Evolutionary conservation across 306 rosid species (phyloP).

Genomic region (Prunus kanzakura): DNA sequence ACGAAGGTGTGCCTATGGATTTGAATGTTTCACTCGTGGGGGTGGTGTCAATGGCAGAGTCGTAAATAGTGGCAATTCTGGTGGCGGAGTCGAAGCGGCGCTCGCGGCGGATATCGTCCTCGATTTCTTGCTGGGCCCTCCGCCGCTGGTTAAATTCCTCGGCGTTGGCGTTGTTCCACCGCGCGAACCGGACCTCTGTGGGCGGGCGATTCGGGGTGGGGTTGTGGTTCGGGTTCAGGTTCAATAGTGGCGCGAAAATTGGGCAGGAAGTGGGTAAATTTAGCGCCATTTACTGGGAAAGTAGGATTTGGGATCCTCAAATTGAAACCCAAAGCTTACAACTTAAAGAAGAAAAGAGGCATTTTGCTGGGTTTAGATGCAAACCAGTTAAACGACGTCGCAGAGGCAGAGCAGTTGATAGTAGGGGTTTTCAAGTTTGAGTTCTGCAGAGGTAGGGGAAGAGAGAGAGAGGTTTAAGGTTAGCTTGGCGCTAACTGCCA

Average conservation of each 20-base stretch:
- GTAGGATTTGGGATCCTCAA: neutral
- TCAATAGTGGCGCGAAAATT: conserved; percentile 37
- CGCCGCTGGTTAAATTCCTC: conserved; percentile 60
- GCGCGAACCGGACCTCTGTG: conserved; percentile 50
- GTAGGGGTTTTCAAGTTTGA: neutral
- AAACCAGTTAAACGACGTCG: conserved; percentile 9
- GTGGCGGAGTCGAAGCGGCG: conserved; percentile 59
- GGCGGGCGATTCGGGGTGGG: conserved; percentile 29
- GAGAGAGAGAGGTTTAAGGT: neutral
- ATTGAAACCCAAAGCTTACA: neutral
- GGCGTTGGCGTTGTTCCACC: conserved; percentile 80
- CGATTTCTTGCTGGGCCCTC: conserved; percentile 55
- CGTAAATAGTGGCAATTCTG: conserved; percentile 23
- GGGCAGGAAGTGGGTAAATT: conserved; percentile 50
- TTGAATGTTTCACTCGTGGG: conserved; percentile 26
- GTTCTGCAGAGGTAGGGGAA: neutral
- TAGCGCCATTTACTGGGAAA: conserved; percentile 51
- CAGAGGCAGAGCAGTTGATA: neutral
- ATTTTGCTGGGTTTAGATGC: neutral
- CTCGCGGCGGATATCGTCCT: conserved; percentile 64
- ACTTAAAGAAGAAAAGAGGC: neutral
- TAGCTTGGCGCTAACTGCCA: neutral
- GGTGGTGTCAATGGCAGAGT: conserved; percentile 6
- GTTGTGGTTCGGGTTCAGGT: conserved; percentile 26
- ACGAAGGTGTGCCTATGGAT: conserved; percentile 61